Evolutionary conservation across 2,329 filamentous ascomycete species (phyloP).

Genomic region (Bertia moriformis): DNA sequence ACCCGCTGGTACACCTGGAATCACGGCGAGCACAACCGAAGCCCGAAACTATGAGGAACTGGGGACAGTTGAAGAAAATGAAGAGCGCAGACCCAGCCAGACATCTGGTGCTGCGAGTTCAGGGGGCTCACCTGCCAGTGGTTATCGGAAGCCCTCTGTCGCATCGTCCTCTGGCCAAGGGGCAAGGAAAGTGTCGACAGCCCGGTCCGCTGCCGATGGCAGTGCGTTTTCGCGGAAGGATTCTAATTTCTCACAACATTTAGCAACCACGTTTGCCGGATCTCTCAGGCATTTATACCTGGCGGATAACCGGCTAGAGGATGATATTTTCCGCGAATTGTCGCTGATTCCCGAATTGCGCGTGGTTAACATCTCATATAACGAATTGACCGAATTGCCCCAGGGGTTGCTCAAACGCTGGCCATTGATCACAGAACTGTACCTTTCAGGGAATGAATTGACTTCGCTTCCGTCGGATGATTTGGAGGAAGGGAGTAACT

Average conservation of each 20-base stretch:
- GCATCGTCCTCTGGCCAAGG: slow-evolving; percentile 29
- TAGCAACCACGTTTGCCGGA: slow-evolving; percentile 42
- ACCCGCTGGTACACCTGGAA: not conserved
- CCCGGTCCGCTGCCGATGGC: slow-evolving; percentile 34
- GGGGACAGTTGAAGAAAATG: not conserved
- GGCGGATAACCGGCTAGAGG: slow-evolving; percentile 48
- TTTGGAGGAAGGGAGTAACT: slow-evolving; percentile 43
- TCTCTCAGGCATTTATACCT: slow-evolving; percentile 45
- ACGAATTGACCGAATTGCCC: slow-evolving; percentile 48
- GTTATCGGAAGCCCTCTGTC: slow-evolving; percentile 36
- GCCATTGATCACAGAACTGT: slow-evolving; percentile 45
- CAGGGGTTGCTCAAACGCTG: slow-evolving; percentile 43
- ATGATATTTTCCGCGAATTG: slow-evolving; percentile 52
- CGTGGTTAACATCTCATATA: slow-evolving; percentile 52
- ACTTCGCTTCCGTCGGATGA: slow-evolving; percentile 50
- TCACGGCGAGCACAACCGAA: not conserved
- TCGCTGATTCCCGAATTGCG: slow-evolving; percentile 44
- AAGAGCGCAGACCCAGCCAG: not conserved
- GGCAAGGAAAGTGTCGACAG: slow-evolving; percentile 35
- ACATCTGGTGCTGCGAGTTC: slow-evolving; percentile 15
- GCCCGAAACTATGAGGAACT: not conserved
- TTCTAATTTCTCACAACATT: slow-evolving; percentile 43
- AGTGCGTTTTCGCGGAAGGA: slow-evolving; percentile 39
- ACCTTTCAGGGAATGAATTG: slow-evolving; percentile 50
- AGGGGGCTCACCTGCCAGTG: slow-evolving; percentile 28